phyloP scores from a whole-genome alignment of 2,329 filamentous ascomycete genomes.

The Pseudogymnoascus sp. region DNA sequence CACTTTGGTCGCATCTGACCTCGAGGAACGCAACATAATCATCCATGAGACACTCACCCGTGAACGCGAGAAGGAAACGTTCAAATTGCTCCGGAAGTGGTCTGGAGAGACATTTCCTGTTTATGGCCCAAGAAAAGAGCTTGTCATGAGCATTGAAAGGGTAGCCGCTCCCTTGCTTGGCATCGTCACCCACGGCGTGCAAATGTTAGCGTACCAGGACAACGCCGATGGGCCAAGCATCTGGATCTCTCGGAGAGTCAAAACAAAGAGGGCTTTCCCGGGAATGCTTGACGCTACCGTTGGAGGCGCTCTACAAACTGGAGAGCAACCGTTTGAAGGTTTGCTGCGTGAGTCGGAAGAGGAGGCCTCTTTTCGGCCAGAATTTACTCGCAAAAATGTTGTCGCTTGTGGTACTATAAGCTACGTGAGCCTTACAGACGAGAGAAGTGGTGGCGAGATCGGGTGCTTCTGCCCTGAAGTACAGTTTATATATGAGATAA shows the following conservation, averaged over 20 bases:
- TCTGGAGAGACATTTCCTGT: conserved; percentile 36
- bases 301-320: conserved; percentile 20
- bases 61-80: not conserved
- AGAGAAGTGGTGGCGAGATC: not conserved
- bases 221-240: conserved; percentile 15
- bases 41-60: conserved; percentile 13
- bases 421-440: conserved; percentile 17
- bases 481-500: conserved; percentile 30
- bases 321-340: conserved; percentile 21
- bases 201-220: conserved; percentile 32
- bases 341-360: conserved; percentile 27
- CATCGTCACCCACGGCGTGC: conserved; percentile 37
- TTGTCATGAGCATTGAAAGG: conserved; percentile 36
- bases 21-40: conserved; percentile 11
- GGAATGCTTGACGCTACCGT: conserved; percentile 28
- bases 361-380: conserved; percentile 21
- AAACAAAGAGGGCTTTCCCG: conserved; percentile 26
- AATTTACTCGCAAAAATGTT: conserved; percentile 18
- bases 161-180: conserved; percentile 36
- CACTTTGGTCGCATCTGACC: conserved; percentile 3
- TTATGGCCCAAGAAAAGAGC: conserved; percentile 31
- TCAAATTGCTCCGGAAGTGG: conserved; percentile 23
- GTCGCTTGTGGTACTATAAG: conserved; percentile 19
- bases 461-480: conserved; percentile 13
- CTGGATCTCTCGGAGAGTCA: conserved; percentile 26